Percentiles rank a stretch among this genome's conserved stretches.
phyloP scores from a whole-genome alignment of 805 yeast genomes.

The Cyberlindnera nakhonratchasimensis region DNA sequence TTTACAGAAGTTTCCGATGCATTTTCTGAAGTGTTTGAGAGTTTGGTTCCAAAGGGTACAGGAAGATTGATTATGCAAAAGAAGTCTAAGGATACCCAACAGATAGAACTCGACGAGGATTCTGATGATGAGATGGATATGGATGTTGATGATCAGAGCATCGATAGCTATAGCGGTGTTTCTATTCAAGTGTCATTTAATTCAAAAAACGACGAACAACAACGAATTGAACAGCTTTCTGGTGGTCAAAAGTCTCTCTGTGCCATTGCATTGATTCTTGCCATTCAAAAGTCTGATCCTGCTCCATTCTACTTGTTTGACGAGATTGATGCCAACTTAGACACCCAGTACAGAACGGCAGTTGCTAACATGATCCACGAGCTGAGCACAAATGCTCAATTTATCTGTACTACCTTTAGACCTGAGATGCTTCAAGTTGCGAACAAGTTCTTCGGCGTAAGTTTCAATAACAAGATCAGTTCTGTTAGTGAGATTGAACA shows the following conservation, averaged over 20 bases:
- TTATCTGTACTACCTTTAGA: slow-evolving; percentile 93
- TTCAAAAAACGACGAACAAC: slow-evolving; percentile 80
- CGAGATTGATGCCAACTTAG: slow-evolving; percentile 95
- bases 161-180: slow-evolving; percentile 71
- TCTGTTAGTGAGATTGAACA: slow-evolving; percentile 66
- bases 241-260: slow-evolving; percentile 98
- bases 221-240: slow-evolving; percentile 82
- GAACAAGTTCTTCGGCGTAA: slow-evolving; percentile 83
- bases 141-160: slow-evolving; percentile 19
- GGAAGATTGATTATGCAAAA: slow-evolving; percentile 67
- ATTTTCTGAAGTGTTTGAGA: slow-evolving; percentile 71
- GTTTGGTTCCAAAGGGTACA: slow-evolving; percentile 77
- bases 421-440: slow-evolving; percentile 90
- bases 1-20: slow-evolving; percentile 72
- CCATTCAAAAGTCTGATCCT: slow-evolving; percentile 93
- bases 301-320: slow-evolving; percentile 96
- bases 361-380: slow-evolving; percentile 74
- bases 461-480: slow-evolving; percentile 78
- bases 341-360: slow-evolving; percentile 83
- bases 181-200: slow-evolving; percentile 87
- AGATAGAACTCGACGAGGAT: slow-evolving; percentile 25
- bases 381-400: slow-evolving; percentile 72
- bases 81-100: slow-evolving; percentile 10
- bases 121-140: slow-evolving; percentile 24
- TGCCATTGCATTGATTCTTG: slow-evolving; percentile 89